Conservation (phyloP, 2,329 filamentous ascomycete species). For the Blastomyces parvus region DNA sequence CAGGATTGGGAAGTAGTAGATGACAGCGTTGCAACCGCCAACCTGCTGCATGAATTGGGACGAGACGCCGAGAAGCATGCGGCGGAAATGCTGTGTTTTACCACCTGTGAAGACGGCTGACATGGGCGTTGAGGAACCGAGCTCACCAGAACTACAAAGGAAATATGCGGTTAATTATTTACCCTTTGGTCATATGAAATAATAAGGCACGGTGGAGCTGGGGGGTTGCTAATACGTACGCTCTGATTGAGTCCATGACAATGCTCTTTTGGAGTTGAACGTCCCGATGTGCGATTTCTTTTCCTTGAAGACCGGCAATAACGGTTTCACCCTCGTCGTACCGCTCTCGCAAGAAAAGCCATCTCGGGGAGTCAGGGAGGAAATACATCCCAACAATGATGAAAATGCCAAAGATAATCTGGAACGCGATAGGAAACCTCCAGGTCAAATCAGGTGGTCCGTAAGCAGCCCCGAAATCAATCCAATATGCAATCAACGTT, state of each 20-base stretch:
- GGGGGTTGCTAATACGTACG: conserved; percentile 30
- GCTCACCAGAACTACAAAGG: conserved; percentile 45
- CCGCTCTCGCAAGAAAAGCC: conserved; percentile 24
- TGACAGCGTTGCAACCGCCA: conserved; percentile 43
- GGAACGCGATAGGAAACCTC: conserved; percentile 43
- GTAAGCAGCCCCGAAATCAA: conserved; percentile 31
- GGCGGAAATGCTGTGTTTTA: conserved; percentile 33
- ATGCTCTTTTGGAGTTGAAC: conserved; percentile 49
- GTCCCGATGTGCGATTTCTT: conserved; percentile 42
- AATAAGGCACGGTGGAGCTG: neutral
- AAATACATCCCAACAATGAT: conserved; percentile 29
- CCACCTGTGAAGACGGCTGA: conserved; percentile 38
- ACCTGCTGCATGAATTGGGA: conserved; percentile 41
- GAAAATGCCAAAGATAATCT: conserved; percentile 38
- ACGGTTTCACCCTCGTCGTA: conserved; percentile 37
- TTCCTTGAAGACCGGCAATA: conserved; percentile 38
- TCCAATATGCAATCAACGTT: conserved; percentile 39
- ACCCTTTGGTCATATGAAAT: neutral
- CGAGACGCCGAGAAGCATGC: conserved; percentile 33
- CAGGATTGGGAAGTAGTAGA: conserved; percentile 42
- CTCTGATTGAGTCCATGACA: conserved; percentile 52
- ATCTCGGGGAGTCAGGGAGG: conserved; percentile 29
- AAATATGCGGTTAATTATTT: conserved; percentile 18
- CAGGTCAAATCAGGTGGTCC: conserved; percentile 23
- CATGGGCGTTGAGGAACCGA: conserved; percentile 40